Evolutionary conservation across 805 yeast species (phyloP).

Genomic region (Wilhelminamyces savonicus): DNA sequence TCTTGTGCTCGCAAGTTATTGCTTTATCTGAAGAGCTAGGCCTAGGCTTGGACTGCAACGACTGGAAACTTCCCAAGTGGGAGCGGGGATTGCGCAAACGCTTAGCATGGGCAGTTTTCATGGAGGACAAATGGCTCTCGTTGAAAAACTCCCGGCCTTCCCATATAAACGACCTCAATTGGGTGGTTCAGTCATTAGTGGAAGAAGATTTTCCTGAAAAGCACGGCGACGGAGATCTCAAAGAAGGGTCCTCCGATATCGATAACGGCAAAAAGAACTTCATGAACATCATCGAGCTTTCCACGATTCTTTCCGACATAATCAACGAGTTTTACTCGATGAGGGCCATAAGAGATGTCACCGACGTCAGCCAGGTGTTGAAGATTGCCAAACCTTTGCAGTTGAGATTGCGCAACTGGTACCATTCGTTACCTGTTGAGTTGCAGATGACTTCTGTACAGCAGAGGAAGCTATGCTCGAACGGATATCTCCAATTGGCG

Average conservation of each 20-base stretch:
- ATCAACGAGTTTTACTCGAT: slow-evolving; percentile 67
- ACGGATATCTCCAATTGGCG: slow-evolving; percentile 75
- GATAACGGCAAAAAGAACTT: slow-evolving; percentile 66
- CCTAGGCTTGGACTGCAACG: slow-evolving; percentile 80
- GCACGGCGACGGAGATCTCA: slow-evolving; percentile 45
- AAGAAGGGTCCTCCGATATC: slow-evolving; percentile 61
- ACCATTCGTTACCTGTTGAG: slow-evolving; percentile 60
- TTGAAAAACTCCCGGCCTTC: slow-evolving; percentile 80
- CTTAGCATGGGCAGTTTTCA: slow-evolving; percentile 92
- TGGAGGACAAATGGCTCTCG: slow-evolving; percentile 89
- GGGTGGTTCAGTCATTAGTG: slow-evolving; percentile 67
- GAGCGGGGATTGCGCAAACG: slow-evolving; percentile 84
- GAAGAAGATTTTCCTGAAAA: slow-evolving; percentile 78
- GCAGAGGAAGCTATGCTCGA: slow-evolving; percentile 60
- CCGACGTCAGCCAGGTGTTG: slow-evolving; percentile 61
- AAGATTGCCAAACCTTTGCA: slow-evolving; percentile 78
- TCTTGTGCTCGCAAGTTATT: slow-evolving; percentile 78
- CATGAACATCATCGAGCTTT: slow-evolving; percentile 58
- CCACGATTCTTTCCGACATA: slow-evolving; percentile 66
- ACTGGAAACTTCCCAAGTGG: slow-evolving; percentile 94
- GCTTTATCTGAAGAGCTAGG: slow-evolving; percentile 89
- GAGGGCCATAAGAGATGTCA: slow-evolving; percentile 50
- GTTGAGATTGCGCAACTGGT: slow-evolving; percentile 66
- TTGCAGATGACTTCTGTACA: slow-evolving; percentile 57
- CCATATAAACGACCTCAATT: slow-evolving; percentile 65